Evolutionary conservation across 2,329 filamentous ascomycete species (phyloP), one percentile per base, ranked within the genome.

Genomic region (Alternaria dauci): DNA sequence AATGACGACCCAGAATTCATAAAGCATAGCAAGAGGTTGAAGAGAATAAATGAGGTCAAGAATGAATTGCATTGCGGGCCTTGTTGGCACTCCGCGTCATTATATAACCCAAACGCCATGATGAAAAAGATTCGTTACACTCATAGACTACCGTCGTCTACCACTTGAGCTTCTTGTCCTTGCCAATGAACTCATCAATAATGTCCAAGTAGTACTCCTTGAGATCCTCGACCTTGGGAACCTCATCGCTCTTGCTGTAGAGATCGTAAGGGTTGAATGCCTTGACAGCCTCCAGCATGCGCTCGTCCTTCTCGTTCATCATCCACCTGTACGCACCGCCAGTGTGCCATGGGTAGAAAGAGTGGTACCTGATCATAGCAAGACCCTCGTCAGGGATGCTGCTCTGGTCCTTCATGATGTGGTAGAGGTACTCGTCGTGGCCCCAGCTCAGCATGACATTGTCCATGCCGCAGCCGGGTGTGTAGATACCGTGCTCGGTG

Each of bases 311-410:
- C 62, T 90, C 88, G 76, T 90, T 86, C 93, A 96, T 96, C 78
- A 96, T 86, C 79, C 92, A 88, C 62, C 80, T 79, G 81, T 97
- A 97, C 7, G 91, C 93, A 55, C 89, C 90, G 77, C 90, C 89
- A 62, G 85, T 87, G 81, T 96, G 93, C 93, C 93, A 97, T 16
- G 93, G 90, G 80, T 97, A 97, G 81, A 96, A 96, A 6, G 89
- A 92, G 81, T 97, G 93, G 81, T 96, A 96, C 57, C 93, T 85
- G 77, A 97, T 95, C 92, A 97, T 96, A 62, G 93, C 93, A 11
- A 97, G 85, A 0, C 90, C 91, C 84, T 96, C 93, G 47, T 86
- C 84, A 0, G 93, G 93, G 43, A 97, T 84, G 0, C 83, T 90
- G 50, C 87, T 90, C 83, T 96, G 93, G 65, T 91, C 89, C 83